Conservation (phyloP, 345 rosid genomes). For the Syzygium aqueum region DNA sequence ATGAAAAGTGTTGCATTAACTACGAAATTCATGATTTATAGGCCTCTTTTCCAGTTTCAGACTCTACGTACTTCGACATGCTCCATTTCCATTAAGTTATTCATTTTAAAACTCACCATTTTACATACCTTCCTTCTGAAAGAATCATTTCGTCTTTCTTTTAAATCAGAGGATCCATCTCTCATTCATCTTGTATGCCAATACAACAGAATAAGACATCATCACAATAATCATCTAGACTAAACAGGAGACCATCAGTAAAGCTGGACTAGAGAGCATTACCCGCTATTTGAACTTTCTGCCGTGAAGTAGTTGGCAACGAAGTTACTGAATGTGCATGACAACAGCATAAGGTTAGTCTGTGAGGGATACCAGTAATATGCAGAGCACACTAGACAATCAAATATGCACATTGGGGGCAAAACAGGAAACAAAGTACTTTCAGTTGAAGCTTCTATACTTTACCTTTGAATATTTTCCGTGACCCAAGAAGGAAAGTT, state of each 20-base stretch:
- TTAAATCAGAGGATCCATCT: background rate
- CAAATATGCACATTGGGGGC: background rate
- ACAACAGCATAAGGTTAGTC: background rate
- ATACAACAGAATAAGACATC: background rate
- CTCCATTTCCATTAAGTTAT: background rate
- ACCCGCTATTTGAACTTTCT: slow-evolving; percentile 30
- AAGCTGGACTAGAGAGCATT: background rate
- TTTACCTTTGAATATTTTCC: slow-evolving; percentile 32
- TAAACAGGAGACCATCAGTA: background rate
- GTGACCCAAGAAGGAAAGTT: slow-evolving; percentile 51
- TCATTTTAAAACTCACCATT: background rate
- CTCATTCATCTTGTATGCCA: background rate
- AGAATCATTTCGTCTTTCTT: background rate
- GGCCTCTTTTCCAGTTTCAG: background rate
- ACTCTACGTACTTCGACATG: background rate
- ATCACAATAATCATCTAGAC: background rate
- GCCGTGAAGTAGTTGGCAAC: slow-evolving; percentile 54
- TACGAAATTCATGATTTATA: background rate
- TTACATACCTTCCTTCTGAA: background rate
- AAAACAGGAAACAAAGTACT: background rate
- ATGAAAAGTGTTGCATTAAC: background rate
- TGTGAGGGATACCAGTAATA: background rate
- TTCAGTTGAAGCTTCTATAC: background rate
- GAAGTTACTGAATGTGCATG: slow-evolving; percentile 32
- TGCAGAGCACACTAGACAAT: background rate